Evolutionary conservation across 495 filamentous ascomycete genomes (phyloP).

Genomic region (Pyrenopolyporus hunteri): DNA sequence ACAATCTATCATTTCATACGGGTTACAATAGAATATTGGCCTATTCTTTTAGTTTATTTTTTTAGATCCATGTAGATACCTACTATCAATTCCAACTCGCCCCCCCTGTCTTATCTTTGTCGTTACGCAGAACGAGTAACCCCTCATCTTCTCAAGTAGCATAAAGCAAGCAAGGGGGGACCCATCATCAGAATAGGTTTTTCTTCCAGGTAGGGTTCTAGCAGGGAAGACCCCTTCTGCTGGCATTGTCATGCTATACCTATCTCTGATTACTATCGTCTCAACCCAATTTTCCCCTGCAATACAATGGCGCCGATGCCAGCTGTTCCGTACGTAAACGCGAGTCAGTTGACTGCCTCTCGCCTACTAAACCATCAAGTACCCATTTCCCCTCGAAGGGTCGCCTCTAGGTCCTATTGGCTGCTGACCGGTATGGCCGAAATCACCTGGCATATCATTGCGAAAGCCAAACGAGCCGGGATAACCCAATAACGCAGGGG

Average conservation of each 20-base stretch:
- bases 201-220: slow-evolving; percentile 20
- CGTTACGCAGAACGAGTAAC: slow-evolving; percentile 17
- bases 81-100: neutral
- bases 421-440: slow-evolving; percentile 28
- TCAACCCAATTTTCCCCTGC: slow-evolving; percentile 11
- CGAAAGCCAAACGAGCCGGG: slow-evolving; percentile 8
- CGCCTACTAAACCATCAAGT: slow-evolving; percentile 22
- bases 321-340: slow-evolving; percentile 33
- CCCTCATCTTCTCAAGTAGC: slow-evolving; percentile 17
- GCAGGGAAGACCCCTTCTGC: slow-evolving; percentile 17
- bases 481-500: slow-evolving; percentile 21
- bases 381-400: slow-evolving; percentile 2
- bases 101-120: slow-evolving; percentile 17
- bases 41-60: too few species aligned
- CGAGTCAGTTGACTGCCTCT: slow-evolving; percentile 33
- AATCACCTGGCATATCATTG: slow-evolving; percentile 21
- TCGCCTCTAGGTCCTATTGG: slow-evolving; percentile 15
- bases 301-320: slow-evolving; percentile 10
- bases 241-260: slow-evolving; percentile 1
- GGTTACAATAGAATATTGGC: too few species aligned
- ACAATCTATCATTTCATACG: too few species aligned
- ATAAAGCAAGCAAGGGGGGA: slow-evolving; percentile 28
- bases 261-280: slow-evolving; percentile 16
- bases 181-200: slow-evolving; percentile 10
- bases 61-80: too few species aligned